Evolutionary conservation across 148 eudicot species (phyloP), one percentile per base, ranked within the genome.

Genomic region (Silene uniflora): DNA sequence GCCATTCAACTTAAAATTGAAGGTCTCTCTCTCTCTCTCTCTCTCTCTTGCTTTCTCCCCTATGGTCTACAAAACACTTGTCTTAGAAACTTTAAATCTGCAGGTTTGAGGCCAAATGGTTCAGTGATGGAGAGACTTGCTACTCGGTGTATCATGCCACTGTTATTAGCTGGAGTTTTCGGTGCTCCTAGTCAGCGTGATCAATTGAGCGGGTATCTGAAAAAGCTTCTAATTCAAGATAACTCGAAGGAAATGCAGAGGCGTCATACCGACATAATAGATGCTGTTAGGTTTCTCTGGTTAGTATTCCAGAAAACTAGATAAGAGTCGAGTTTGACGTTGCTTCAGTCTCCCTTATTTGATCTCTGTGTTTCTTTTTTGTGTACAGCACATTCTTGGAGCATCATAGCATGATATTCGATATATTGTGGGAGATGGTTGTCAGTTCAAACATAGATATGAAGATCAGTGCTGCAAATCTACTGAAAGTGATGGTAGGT

Each of bases 381-480:
- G 60, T 24, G 10, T 77, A 83, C 89, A 92, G 98, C 86, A 89
- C 89, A 72, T 92, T 75, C 73, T 83, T 80, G 78, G 96, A 87
- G 76, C 92, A 92, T 73, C 98, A 90, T 72, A 83, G 67, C 70
- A 85, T 92, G 88, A 85, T 90, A 71, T 90, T 92, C 63, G 89
- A 87, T 84, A 89, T 90, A 80, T 81, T 89, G 67, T 94, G 98
- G 98, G 98, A 94, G 83, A 91, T 94, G 98, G 96, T 94, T 49
- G 97, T 88, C n/a, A 92, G 97, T 81, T 88, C 92, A 35, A 85
- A 87, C 75, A 80, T 80, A 66, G 85, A 88, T 81, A 82, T 94
- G 91, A 92, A 94, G 82, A 86, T 88, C 64, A 74, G 85, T 78
- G 97, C 98, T 62, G 91, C 97, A 54, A 86, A 90, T 81, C 85